Conservation (phyloP, 495 filamentous ascomycete species). For the Pyronema omphalodes region DNA sequence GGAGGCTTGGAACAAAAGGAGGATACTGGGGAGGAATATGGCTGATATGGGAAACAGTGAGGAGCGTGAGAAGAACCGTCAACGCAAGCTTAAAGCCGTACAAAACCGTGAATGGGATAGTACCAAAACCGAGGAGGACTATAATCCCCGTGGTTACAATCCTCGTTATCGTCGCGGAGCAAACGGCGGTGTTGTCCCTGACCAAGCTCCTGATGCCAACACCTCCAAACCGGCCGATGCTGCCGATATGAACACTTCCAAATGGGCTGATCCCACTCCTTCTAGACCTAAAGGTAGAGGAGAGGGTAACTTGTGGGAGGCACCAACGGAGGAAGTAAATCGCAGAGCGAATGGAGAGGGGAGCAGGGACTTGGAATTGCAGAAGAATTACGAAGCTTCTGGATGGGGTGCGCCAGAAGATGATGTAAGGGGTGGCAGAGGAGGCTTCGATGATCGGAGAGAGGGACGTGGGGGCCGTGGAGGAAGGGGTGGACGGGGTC, state of each 20-base stretch:
- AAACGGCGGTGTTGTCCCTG: constrained; percentile 9
- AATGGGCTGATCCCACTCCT: not conserved
- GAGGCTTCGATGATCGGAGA: too few relatives aligned
- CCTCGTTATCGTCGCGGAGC: constrained; percentile 16
- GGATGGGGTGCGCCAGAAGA: too few relatives aligned
- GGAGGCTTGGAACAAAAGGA: too few relatives aligned
- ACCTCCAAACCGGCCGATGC: not conserved
- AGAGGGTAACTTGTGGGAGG: too few relatives aligned
- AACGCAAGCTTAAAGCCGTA: constrained; percentile 48
- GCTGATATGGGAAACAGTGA: constrained; percentile 8
- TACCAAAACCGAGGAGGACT: constrained; percentile 48
- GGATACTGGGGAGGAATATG: too few relatives aligned
- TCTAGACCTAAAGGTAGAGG: not conserved
- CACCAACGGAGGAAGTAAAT: too few relatives aligned
- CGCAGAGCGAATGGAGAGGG: too few relatives aligned
- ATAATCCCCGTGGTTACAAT: constrained; percentile 12
- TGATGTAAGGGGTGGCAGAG: too few relatives aligned
- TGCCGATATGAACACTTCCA: not conserved
- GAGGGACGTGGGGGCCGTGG: too few relatives aligned
- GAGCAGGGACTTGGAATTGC: too few relatives aligned
- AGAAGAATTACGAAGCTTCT: too few relatives aligned
- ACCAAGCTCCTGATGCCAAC: not conserved
- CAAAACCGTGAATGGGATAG: constrained; percentile 59
- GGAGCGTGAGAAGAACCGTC: constrained; percentile 53
- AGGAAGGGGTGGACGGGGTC: too few relatives aligned